Base-by-base conservation (phyloP, 495 filamentous ascomycete genomes). In the Penicillium cataractarum region DNA sequence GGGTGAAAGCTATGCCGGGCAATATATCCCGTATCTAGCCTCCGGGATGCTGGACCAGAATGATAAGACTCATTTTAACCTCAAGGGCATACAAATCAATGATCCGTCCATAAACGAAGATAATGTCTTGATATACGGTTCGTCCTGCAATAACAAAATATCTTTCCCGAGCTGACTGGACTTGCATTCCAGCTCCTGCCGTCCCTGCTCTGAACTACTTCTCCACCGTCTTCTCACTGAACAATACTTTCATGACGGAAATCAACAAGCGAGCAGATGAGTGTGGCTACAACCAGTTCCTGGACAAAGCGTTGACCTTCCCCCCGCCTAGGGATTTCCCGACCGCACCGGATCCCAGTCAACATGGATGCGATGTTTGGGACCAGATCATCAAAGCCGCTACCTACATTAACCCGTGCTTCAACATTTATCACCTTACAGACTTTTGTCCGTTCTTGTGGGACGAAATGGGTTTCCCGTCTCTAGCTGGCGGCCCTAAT, bases 1-100 rank as follows among this genome's bases (percentile, higher is more conserved):
- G 2, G 89, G 89, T 0, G 88, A 91, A 67, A 87, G 83, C 44
- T 90, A 92, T 68, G 90, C 89, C 22, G 92, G 92, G 6, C 80
- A 80, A 58, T 96, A 93, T 65, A 87, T 92, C 39, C 90, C 92
- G 0, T 96, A 94, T 67, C 88, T 96, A 52, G 87, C 90, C 1
- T 82, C 84, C 65, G 88, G 86, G 9, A 90, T 95, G 80, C 76
- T 94, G 65, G 83, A 90, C 58, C 79, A 78, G 44, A 86, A 92
- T 19, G 83, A 95, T 68, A 87, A 74, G 2, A 78, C 67, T 2
- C 88, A 91, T 67, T 91, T 86, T 70, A 80, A 92, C 65, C 70
- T 92, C 12, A 76, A 82, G n/a, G 86, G 85, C 2, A 83, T 91
- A 55, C 78, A 87, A 69, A 85, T 93, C 61, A 87, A 91, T 71